Percentiles rank a stretch among this genome's conserved stretches.
These are phyloP conservation scores for Lomentospora prolificans DNA, from an alignment of 2,329 filamentous ascomycete species.

Conservation along the genomic window DNA sequence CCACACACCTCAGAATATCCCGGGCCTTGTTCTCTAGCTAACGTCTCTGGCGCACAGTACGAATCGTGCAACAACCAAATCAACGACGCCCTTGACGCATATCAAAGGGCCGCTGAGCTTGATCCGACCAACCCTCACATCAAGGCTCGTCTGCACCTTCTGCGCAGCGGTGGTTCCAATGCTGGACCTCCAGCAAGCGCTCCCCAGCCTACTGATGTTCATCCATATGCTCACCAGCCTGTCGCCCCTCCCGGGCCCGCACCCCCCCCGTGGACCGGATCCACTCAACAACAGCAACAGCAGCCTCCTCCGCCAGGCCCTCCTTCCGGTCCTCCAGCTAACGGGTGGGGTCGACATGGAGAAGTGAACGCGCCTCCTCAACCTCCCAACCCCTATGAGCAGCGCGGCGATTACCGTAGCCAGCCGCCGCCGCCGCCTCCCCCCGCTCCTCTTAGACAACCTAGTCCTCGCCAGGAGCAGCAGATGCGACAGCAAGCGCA, in stretches of 20 bases:
- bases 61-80: constrained; percentile 99
- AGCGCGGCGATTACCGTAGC: constrained; percentile 56
- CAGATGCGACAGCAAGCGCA: constrained; percentile 51
- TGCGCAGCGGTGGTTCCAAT: constrained; percentile 70
- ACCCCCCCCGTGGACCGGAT: constrained; percentile 81
- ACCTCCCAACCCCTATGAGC: constrained; percentile 73
- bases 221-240: constrained; percentile 86
- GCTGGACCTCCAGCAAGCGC: constrained; percentile 63
- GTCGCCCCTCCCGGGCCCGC: constrained; percentile 74
- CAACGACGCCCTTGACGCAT: constrained; percentile 88
- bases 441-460: constrained; percentile 49
- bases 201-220: constrained; percentile 90
- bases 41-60: too few relatives aligned
- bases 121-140: constrained; percentile 92
- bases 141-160: constrained; percentile 82
- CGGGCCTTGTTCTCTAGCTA: too few relatives aligned
- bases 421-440: constrained; percentile 57
- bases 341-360: constrained; percentile 54
- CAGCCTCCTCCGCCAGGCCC: constrained; percentile 21
- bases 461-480: constrained; percentile 66
- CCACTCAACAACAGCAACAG: constrained; percentile 46
- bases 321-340: constrained; percentile 43
- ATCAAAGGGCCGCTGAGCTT: constrained; percentile 86
- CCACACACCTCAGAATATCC: neutral
- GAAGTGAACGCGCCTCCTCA: constrained; percentile 71